Percentiles rank a stretch among this genome's conserved stretches.
phyloP scores from a whole-genome alignment of 2,329 filamentous ascomycete genomes.

The Kalmusia sp. region DNA sequence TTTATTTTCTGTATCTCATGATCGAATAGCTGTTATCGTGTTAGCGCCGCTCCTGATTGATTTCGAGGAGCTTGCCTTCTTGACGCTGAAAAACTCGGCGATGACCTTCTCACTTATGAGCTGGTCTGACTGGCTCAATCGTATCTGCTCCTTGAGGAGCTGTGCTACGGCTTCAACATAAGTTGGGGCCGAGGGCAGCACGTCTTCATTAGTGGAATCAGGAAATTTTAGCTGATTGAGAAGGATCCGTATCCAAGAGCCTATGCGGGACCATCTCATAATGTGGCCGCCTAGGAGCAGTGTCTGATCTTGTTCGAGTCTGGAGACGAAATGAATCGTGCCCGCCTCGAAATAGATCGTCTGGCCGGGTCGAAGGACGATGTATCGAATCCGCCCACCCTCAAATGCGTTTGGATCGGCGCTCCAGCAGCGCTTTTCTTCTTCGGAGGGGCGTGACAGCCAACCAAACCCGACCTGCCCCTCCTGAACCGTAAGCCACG shows the following conservation, averaged over 20 bases:
- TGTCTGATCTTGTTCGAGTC: slow-evolving; percentile 14
- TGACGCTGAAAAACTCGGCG: slow-evolving; percentile 16
- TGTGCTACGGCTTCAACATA: slow-evolving; percentile 18
- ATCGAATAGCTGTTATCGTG: background rate
- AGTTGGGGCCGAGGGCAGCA: slow-evolving; percentile 11
- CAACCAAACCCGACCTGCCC: slow-evolving; percentile 18
- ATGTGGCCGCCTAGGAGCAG: slow-evolving; percentile 20
- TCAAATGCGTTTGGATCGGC: slow-evolving; percentile 12
- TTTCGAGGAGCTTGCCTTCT: slow-evolving; percentile 12
- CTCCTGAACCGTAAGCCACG: slow-evolving; percentile 16
- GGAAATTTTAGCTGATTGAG: slow-evolving; percentile 19
- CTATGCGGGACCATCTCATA: slow-evolving; percentile 18
- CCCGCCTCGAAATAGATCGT: slow-evolving; percentile 21
- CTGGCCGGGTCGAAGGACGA: slow-evolving; percentile 17
- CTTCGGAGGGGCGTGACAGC: slow-evolving; percentile 14
- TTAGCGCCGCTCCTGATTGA: background rate
- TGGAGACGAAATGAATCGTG: slow-evolving; percentile 23
- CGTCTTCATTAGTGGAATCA: slow-evolving; percentile 18
- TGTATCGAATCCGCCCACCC: slow-evolving; percentile 16
- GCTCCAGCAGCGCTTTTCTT: slow-evolving; percentile 16
- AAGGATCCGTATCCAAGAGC: slow-evolving; percentile 18
- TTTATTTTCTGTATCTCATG: background rate
- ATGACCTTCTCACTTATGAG: slow-evolving; percentile 17
- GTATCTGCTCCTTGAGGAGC: slow-evolving; percentile 14
- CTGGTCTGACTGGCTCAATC: slow-evolving; percentile 9